phyloP scores from a whole-genome alignment of 2,329 filamentous ascomycete genomes.

The Nemania bipapillata region DNA sequence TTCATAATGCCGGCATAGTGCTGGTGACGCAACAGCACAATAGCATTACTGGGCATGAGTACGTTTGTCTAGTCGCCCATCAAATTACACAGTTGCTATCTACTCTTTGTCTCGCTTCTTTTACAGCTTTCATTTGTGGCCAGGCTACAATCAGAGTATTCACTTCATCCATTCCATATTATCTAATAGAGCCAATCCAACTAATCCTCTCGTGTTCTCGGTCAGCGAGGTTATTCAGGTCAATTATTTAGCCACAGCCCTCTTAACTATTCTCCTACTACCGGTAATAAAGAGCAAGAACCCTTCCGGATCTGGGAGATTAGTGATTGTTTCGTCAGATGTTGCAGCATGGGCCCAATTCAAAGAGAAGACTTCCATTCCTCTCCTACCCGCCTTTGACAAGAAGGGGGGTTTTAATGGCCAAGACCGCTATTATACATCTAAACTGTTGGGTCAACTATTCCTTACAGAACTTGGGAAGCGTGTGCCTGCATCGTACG shows the following conservation, averaged over 20 bases:
- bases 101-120: too few species aligned
- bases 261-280: slow-evolving; percentile 59
- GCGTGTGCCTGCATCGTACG: not conserved
- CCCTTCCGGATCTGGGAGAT: not conserved
- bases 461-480: not conserved
- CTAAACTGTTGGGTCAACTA: not conserved
- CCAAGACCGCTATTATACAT: not conserved
- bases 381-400: not conserved
- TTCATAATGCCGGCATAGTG: slow-evolving; percentile 49
- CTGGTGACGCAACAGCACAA: slow-evolving; percentile 36
- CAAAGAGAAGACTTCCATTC: not conserved
- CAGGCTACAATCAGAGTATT: too few species aligned
- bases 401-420: not conserved
- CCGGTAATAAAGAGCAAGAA: slow-evolving; percentile 57
- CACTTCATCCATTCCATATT: too few species aligned
- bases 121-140: too few species aligned
- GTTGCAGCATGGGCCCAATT: not conserved
- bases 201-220: too few species aligned
- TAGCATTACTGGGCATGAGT: slow-evolving; percentile 53
- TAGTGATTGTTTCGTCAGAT: not conserved
- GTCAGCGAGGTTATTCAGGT: slow-evolving; percentile 59
- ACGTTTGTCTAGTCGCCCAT: too few species aligned
- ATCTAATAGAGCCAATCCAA: too few species aligned
- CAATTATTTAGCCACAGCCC: slow-evolving; percentile 63
- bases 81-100: too few species aligned